phyloP scores from a whole-genome alignment of 805 yeast genomes.

The Pichia ethanolica region DNA sequence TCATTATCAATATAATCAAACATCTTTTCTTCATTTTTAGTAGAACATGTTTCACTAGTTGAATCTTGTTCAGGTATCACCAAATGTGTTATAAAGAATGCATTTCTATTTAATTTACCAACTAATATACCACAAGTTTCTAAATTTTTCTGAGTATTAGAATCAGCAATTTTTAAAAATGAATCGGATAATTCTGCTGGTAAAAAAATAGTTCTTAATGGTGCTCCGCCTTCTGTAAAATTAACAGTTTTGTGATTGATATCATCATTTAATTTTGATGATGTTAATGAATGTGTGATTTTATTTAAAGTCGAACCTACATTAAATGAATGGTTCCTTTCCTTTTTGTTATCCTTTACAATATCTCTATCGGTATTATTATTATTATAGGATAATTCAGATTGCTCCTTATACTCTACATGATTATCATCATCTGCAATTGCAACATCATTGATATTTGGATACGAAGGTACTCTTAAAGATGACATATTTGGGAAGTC shows the following conservation, averaged over 20 bases:
- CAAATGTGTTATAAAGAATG: conserved; percentile 55
- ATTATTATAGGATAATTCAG: too few species aligned
- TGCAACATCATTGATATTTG: conserved; percentile 13
- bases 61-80: conserved; percentile 58
- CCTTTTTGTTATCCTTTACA: background rate
- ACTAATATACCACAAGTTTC: conserved; percentile 66
- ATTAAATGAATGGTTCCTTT: background rate
- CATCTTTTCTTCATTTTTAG: conserved; percentile 51
- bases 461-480: conserved; percentile 13
- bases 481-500: conserved; percentile 7
- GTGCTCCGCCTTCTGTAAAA: conserved; percentile 49
- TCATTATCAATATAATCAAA: conserved; percentile 48
- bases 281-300: background rate
- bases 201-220: conserved; percentile 44
- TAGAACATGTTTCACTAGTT: conserved; percentile 55
- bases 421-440: conserved; percentile 10
- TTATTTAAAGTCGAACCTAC: background rate
- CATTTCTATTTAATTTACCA: conserved; percentile 53
- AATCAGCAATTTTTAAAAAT: conserved; percentile 40
- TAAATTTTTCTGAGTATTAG: conserved; percentile 42
- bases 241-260: conserved; percentile 33
- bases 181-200: conserved; percentile 36
- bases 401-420: background rate
- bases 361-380: too few species aligned
- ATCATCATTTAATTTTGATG: conserved; percentile 5